Evolutionary conservation across 352 stramenopile species (phyloP).

Genomic region (Phytophthora idaei): DNA sequence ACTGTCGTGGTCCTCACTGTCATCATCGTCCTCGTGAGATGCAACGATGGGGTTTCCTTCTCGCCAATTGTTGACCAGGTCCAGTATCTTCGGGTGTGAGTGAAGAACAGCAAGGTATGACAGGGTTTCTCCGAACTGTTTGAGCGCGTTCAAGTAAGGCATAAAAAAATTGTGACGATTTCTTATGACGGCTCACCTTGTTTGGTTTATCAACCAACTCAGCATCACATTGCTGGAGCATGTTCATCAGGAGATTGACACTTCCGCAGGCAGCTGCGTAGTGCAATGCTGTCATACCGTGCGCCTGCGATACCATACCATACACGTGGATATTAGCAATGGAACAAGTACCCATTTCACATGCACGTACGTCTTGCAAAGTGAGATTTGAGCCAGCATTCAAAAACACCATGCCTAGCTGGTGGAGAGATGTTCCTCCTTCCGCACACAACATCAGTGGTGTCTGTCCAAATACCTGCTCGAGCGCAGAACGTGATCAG

Average conservation of each 20-base stretch:
- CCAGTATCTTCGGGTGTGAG: constrained; percentile 36
- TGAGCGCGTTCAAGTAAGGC: background rate
- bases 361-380: constrained; percentile 59
- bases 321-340: background rate
- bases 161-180: background rate
- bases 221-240: constrained; percentile 65
- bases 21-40: constrained; percentile 19
- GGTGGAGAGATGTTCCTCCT: constrained; percentile 59
- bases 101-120: constrained; percentile 54
- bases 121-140: constrained; percentile 65
- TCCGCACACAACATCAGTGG: constrained; percentile 74
- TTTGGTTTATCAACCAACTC: constrained; percentile 64
- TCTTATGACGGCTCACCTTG: constrained; percentile 38
- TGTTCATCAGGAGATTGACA: constrained; percentile 67
- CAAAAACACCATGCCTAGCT: constrained; percentile 77
- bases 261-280: constrained; percentile 63
- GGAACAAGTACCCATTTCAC: background rate
- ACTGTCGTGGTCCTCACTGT: constrained; percentile 16
- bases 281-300: constrained; percentile 77
- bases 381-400: constrained; percentile 64
- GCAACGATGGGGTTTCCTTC: constrained; percentile 43
- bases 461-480: constrained; percentile 77
- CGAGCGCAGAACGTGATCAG: background rate
- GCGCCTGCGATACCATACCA: constrained; percentile 38
- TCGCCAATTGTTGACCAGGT: constrained; percentile 51